phyloP scores from a whole-genome alignment of 306 rosid genomes.

The Vigna mungo region DNA sequence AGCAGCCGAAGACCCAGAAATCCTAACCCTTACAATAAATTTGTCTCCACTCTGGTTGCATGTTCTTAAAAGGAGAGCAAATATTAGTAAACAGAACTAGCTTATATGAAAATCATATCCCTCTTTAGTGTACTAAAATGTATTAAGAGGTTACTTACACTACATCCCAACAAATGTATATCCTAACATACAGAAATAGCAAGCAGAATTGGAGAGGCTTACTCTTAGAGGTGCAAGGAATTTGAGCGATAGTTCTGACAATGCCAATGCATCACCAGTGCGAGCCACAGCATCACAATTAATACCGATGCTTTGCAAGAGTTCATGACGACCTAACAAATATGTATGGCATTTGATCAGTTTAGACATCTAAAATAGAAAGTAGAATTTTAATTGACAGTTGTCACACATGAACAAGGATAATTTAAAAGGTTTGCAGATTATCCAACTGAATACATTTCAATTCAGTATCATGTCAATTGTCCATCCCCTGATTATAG shows the following conservation, averaged over 20 bases:
- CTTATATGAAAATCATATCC: slow-evolving; percentile 29
- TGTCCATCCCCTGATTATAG: not conserved
- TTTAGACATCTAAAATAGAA: slow-evolving; percentile 4
- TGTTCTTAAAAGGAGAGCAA: slow-evolving; percentile 41
- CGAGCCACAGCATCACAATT: slow-evolving; percentile 73
- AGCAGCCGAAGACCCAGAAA: slow-evolving; percentile 75
- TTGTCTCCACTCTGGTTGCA: slow-evolving; percentile 75
- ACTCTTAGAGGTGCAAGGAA: slow-evolving; percentile 88
- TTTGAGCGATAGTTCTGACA: slow-evolving; percentile 76
- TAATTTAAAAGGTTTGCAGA: not conserved
- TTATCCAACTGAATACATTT: slow-evolving; percentile 19
- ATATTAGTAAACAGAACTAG: slow-evolving; percentile 26
- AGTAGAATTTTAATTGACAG: slow-evolving; percentile 9
- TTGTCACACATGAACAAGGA: slow-evolving; percentile 4
- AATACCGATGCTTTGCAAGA: slow-evolving; percentile 67
- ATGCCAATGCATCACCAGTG: slow-evolving; percentile 72
- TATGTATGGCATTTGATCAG: slow-evolving; percentile 41
- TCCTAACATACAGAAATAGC: slow-evolving; percentile 8
- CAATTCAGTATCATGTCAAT: slow-evolving; percentile 17
- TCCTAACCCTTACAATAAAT: slow-evolving; percentile 70
- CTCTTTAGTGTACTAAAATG: not conserved
- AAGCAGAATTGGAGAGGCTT: slow-evolving; percentile 40
- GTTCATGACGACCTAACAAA: slow-evolving; percentile 78
- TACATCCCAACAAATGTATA: slow-evolving; percentile 1
- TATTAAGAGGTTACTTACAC: not conserved